These are phyloP conservation scores for Aspergillus sclerotioniger DNA, from an alignment of 495 filamentous ascomycete genomes.

Conservation along the genomic window DNA sequence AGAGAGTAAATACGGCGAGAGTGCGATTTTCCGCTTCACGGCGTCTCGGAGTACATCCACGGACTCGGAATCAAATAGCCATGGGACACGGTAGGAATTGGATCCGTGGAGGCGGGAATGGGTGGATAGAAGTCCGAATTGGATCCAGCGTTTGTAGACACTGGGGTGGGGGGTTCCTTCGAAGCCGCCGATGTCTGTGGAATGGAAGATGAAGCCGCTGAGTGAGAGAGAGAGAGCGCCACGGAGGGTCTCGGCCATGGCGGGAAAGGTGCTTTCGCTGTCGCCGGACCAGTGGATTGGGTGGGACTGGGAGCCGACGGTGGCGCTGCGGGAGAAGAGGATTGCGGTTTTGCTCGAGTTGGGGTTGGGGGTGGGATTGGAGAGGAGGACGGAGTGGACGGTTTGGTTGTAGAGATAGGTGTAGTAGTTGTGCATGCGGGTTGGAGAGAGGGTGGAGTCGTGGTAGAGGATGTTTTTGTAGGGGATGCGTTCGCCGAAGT, in stretches of 20 bases:
- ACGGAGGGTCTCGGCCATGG: slow-evolving; percentile 70
- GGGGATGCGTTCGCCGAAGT: slow-evolving; percentile 71
- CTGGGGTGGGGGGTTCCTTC: slow-evolving; percentile 64
- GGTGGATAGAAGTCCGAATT: slow-evolving; percentile 65
- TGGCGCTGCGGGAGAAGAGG: slow-evolving; percentile 65
- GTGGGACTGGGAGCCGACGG: slow-evolving; percentile 66
- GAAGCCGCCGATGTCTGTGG: slow-evolving; percentile 70
- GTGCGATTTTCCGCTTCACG: slow-evolving; percentile 57
- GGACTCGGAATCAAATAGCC: slow-evolving; percentile 66
- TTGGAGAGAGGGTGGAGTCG: slow-evolving; percentile 51
- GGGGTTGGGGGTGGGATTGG: slow-evolving; percentile 56
- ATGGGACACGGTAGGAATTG: slow-evolving; percentile 69
- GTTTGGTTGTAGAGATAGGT: slow-evolving; percentile 66
- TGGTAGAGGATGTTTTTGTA: slow-evolving; percentile 58
- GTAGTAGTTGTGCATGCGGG: slow-evolving; percentile 74
- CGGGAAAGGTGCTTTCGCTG: slow-evolving; percentile 69
- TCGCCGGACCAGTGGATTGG: slow-evolving; percentile 67
- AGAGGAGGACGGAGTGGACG: slow-evolving; percentile 63
- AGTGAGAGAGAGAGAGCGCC: slow-evolving; percentile 67
- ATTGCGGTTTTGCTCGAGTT: slow-evolving; percentile 53
- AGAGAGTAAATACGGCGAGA: slow-evolving; percentile 62
- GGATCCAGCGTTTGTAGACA: slow-evolving; percentile 76
- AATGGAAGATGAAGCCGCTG: slow-evolving; percentile 68
- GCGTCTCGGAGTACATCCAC: slow-evolving; percentile 55
- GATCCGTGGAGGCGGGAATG: slow-evolving; percentile 66